Percentiles rank a stretch among this genome's conserved stretches.
Evolutionary conservation across 139 green algal genomes (phyloP).

Genomic region (Picochlorum sp.): DNA sequence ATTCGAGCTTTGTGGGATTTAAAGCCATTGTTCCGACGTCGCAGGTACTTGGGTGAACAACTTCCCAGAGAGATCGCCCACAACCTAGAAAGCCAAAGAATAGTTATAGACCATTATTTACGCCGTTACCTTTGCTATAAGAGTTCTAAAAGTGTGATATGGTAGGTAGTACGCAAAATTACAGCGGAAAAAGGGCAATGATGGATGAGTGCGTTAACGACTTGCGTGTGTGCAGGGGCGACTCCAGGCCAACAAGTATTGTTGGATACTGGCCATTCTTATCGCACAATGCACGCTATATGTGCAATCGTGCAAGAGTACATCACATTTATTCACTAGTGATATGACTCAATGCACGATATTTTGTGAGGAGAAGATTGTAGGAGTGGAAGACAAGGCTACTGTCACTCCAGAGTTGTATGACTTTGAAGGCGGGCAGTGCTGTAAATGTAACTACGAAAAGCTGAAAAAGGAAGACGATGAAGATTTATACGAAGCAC

Average conservation of each 20-base stretch:
- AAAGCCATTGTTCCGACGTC: too few species aligned
- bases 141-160: not conserved
- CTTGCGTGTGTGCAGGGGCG: too few species aligned
- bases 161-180: not conserved
- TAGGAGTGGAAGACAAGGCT: not conserved
- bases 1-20: too few species aligned
- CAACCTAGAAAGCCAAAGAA: not conserved
- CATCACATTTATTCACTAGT: not conserved
- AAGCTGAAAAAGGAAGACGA: not conserved
- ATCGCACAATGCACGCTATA: not conserved
- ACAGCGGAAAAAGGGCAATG: not conserved
- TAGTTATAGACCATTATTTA: not conserved
- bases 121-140: not conserved
- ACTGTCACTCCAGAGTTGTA: slow-evolving; percentile 3
- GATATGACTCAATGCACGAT: not conserved
- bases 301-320: not conserved
- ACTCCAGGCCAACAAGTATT: not conserved
- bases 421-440: not conserved
- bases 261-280: not conserved
- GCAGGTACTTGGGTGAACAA: too few species aligned
- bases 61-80: not conserved
- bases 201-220: too few species aligned
- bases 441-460: slow-evolving; percentile 8
- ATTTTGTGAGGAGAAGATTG: slow-evolving; percentile 4
- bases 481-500: not conserved